Conservation (phyloP, 768 basidiomycete genomes). For the Nidularia sp. region DNA sequence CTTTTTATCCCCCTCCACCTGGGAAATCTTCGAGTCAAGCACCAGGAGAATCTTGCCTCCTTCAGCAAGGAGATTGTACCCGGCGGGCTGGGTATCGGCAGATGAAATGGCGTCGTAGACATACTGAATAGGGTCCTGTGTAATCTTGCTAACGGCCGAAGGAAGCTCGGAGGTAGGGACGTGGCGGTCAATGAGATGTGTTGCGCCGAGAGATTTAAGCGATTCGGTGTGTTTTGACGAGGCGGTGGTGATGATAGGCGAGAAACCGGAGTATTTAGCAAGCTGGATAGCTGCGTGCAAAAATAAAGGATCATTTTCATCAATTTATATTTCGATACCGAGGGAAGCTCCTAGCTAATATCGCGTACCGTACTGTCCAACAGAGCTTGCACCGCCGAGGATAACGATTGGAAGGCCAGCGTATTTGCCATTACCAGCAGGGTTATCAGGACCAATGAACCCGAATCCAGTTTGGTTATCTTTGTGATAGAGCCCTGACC, state of each 20-base stretch:
- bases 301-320: background rate
- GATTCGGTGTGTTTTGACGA: slow-evolving; percentile 18
- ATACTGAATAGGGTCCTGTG: slow-evolving; percentile 7
- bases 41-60: slow-evolving; percentile 25
- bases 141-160: slow-evolving; percentile 1
- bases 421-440: slow-evolving; percentile 7
- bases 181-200: slow-evolving; percentile 26
- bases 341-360: too few species aligned
- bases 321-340: background rate
- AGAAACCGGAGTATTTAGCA: slow-evolving; percentile 33
- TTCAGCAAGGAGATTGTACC: slow-evolving; percentile 26
- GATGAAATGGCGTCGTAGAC: slow-evolving; percentile 23
- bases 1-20: background rate
- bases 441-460: background rate
- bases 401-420: slow-evolving; percentile 11
- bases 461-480: background rate
- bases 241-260: slow-evolving; percentile 34
- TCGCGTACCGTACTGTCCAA: slow-evolving; percentile 15
- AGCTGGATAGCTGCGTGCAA: slow-evolving; percentile 36
- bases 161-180: background rate
- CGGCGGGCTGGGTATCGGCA: slow-evolving; percentile 29
- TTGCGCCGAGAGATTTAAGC: slow-evolving; percentile 31
- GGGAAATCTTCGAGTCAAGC: background rate
- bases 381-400: slow-evolving; percentile 14
- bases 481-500: slow-evolving; percentile 1